These are phyloP conservation scores for Trichoderma cornu-damae DNA, from an alignment of 2,329 filamentous ascomycete species.

Conservation along the genomic window DNA sequence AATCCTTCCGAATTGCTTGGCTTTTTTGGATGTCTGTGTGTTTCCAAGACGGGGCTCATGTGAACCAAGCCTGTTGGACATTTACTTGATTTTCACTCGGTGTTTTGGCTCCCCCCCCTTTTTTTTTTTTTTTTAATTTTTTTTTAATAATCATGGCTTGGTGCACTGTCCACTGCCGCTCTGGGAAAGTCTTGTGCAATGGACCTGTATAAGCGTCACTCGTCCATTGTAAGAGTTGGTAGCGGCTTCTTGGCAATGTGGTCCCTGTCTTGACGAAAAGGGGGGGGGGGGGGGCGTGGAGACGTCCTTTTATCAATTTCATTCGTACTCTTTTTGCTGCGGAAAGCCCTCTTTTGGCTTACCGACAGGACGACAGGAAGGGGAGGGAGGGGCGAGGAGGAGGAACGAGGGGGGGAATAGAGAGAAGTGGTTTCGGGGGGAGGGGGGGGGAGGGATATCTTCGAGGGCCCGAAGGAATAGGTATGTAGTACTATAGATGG, in stretches of 20 bases:
- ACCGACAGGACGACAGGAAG: background rate
- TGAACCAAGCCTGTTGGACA: too few relatives aligned
- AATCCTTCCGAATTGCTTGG: background rate
- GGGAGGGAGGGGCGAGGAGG: too few relatives aligned
- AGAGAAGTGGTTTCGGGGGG: background rate
- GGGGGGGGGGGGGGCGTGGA: background rate
- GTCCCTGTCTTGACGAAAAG: conserved; percentile 4
- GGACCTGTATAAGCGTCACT: background rate
- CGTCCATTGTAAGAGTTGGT: background rate
- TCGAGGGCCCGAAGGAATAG: background rate
- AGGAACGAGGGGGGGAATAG: background rate
- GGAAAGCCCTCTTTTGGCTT: background rate
- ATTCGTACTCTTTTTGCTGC: background rate
- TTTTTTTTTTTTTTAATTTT: too few relatives aligned
- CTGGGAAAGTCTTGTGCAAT: background rate
- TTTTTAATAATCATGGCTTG: too few relatives aligned
- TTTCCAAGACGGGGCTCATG: background rate
- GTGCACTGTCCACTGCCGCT: background rate
- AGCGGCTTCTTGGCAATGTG: conserved; percentile 9
- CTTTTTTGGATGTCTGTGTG: background rate
- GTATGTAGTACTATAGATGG: background rate
- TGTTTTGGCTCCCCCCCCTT: too few relatives aligned
- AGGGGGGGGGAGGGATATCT: too few relatives aligned
- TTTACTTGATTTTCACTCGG: background rate
- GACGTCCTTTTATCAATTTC: too few relatives aligned